Evolutionary conservation across 768 basidiomycete genomes (phyloP).

Genomic region (Mycena polygramma): DNA sequence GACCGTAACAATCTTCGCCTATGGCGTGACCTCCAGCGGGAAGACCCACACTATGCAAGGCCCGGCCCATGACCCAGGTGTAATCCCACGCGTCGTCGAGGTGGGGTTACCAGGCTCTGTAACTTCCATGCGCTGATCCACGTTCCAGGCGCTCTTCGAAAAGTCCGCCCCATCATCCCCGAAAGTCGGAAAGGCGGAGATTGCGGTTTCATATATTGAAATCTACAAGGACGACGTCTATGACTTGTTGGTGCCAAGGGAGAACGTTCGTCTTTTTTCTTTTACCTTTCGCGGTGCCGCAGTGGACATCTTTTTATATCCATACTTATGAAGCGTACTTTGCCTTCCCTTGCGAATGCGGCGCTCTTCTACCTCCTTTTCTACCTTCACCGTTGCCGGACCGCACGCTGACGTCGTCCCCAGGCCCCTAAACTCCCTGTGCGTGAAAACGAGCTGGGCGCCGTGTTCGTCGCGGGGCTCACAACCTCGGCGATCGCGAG

Average conservation of each 20-base stretch:
- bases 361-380: background rate
- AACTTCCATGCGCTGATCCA: background rate
- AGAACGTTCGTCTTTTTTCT: constrained; percentile 61
- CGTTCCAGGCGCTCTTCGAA: constrained; percentile 67
- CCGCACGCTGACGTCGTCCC: background rate
- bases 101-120: constrained; percentile 51
- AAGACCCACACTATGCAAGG: constrained; percentile 97
- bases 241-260: constrained; percentile 82
- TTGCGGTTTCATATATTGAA: constrained; percentile 85
- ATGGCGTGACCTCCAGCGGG: constrained; percentile 92
- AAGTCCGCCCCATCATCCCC: constrained; percentile 48
- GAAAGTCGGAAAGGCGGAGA: background rate
- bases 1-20: constrained; percentile 91
- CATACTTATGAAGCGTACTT: too few species aligned
- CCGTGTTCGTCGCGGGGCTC: constrained; percentile 69
- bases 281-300: background rate
- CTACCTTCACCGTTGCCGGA: background rate
- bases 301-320: too few species aligned
- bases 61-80: constrained; percentile 76
- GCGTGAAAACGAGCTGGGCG: constrained; percentile 64
- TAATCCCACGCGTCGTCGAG: constrained; percentile 86
- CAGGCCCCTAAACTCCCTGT: constrained; percentile 68
- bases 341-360: too few species aligned
- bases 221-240: constrained; percentile 94
- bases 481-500: constrained; percentile 55